Evolutionary conservation across 2,329 filamentous ascomycete genomes (phyloP).

Genomic region (Huntiella decipiens): DNA sequence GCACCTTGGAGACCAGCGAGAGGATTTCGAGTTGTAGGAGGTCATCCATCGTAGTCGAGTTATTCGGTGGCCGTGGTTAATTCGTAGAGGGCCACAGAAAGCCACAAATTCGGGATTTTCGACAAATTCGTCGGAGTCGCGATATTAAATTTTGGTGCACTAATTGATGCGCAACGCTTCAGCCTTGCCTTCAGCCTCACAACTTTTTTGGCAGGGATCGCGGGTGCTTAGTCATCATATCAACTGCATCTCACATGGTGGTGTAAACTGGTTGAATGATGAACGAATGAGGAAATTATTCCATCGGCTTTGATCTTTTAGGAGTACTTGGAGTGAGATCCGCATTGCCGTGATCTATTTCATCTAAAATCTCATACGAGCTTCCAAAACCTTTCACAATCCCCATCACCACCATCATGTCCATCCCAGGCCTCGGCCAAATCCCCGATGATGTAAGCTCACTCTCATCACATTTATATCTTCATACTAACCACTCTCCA

Average conservation of each 20-base stretch:
- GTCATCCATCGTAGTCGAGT: slow-evolving; percentile 52
- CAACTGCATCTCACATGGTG: neutral
- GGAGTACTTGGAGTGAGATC: no score
- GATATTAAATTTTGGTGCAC: neutral
- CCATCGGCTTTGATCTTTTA: no score
- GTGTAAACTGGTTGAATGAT: no score
- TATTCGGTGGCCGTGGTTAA: neutral
- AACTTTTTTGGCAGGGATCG: neutral
- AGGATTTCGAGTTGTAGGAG: slow-evolving; percentile 79
- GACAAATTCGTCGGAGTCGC: neutral
- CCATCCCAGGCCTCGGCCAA: slow-evolving; percentile 55
- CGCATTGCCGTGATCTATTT: no score
- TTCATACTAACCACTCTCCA: neutral
- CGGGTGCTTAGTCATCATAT: slow-evolving; percentile 2
- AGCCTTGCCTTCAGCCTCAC: no score
- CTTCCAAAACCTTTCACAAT: no score
- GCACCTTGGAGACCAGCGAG: slow-evolving; percentile 86
- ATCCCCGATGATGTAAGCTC: slow-evolving; percentile 37
- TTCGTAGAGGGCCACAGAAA: neutral
- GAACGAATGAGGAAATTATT: no score
- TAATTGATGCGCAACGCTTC: neutral
- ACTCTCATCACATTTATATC: slow-evolving; percentile 13
- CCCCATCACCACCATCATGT: slow-evolving; percentile 29
- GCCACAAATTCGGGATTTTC: neutral
- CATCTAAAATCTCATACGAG: no score